These are phyloP conservation scores for Whalleya microplaca DNA, from an alignment of 2,329 filamentous ascomycete genomes.

Conservation along the genomic window DNA sequence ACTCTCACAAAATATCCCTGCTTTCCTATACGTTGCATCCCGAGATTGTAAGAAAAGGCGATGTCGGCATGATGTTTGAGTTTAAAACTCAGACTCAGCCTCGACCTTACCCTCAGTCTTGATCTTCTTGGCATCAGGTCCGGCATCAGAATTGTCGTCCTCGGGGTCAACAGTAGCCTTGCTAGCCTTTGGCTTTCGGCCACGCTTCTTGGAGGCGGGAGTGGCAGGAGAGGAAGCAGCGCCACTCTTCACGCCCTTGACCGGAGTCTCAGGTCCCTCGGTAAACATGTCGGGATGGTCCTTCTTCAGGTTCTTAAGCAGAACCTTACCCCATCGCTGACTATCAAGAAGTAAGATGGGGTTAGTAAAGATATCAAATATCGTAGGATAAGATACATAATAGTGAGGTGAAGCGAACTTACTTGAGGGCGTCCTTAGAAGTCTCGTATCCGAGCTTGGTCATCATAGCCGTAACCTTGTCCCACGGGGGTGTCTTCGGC, in stretches of 20 bases:
- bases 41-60: too few relatives aligned
- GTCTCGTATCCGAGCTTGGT: slow-evolving; percentile 1
- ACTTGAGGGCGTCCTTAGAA: slow-evolving; percentile 8
- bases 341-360: neutral
- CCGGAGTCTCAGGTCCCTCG: neutral
- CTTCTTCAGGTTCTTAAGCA: neutral
- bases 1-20: too few relatives aligned
- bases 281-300: neutral
- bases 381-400: neutral
- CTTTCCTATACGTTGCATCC: too few relatives aligned
- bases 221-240: neutral
- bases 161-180: neutral
- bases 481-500: slow-evolving; percentile 3
- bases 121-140: neutral
- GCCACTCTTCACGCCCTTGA: neutral
- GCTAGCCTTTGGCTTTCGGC: neutral
- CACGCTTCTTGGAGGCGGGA: neutral
- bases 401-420: neutral
- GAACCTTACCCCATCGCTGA: neutral
- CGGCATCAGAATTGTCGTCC: neutral
- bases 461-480: neutral
- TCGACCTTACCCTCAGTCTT: too few relatives aligned
- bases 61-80: neutral
- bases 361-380: neutral
- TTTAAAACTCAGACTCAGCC: slow-evolving; percentile 1